Evolutionary conservation across 129 eudicot species (phyloP), one percentile per base, ranked within the genome.

Genomic region (Chrysanthemum makinoi): DNA sequence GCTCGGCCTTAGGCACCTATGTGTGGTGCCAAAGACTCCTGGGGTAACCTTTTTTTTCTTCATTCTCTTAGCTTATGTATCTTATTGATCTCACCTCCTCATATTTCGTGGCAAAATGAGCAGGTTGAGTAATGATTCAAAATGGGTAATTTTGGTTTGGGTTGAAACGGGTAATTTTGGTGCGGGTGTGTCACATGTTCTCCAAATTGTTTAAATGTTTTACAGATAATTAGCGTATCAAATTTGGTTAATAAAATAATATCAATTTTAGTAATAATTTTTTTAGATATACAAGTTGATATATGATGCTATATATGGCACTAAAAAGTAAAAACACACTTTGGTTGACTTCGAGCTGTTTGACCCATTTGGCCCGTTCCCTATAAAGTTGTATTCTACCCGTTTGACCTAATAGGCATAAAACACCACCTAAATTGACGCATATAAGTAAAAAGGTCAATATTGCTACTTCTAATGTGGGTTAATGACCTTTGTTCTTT

Each of bases 1-100:
- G 74, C 94, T 95, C 56, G 99, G 96, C 10, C 94, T 95, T 73
- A 78, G 99, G 18, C 99, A 95, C 70, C 61, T 95, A 86, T 95
- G 97, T 76, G 96, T 95, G 22, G 96, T 95, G 43, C 99, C 99
- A 20, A 95, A 88, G 48, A 80, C 84, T 54, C 84, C 84, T 0
- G 84, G 84, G 77, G 84, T 80, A 69, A 75, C 52, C 22, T 82
- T 59, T 58, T 4, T 46, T 28, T 33, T 22, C 43, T 65, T 12
- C 24, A 18, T 19, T 62, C 16, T 61, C 44, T 68, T 68, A 59
- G 9, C 5, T 61, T 24, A 53, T 62, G 54, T 14, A 57, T 2
- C 58, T 70, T n/a, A 7, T 46, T 75, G 28, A 51, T 24, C n/a
- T 1, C 1, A 56, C 1, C 2, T 6, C 46, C 10, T 39, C 0